Evolutionary conservation across 2,329 filamentous ascomycete species (phyloP), one percentile per base, ranked within the genome.

Genomic region (Neofusicoccum umdonicola): DNA sequence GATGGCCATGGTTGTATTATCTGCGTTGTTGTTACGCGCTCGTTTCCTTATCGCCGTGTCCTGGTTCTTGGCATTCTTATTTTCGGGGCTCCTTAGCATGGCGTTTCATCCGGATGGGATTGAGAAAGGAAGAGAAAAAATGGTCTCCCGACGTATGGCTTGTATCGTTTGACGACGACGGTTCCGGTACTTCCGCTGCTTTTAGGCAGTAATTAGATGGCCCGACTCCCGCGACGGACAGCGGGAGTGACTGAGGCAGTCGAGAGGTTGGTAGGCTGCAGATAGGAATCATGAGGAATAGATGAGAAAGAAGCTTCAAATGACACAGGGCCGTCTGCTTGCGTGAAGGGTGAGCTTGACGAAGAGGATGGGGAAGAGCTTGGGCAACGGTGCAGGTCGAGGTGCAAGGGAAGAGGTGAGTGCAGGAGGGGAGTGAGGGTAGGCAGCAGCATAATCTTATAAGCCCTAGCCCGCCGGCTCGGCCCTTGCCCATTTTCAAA

Each of bases 91-190:
- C 31, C 42, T 60, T 60, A 60, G 56, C 56, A 60, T 47, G 56
- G 56, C 56, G 56, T 60, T 60, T 60, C 11, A 60, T 47, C 41
- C 56, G 56, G 56, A 60, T 47, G 56, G 56, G 56, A 12, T 35
- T 6, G 56, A 60, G 56, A 47, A 60, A 19, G 56, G 42, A 60
- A 60, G 42, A 60, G 56, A 60, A 34, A 60, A 60, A 47, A 47
- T 27, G 56, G 56, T 60, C 56, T 48, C 42, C 56, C 56, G 42
- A 60, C 31, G 56, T 34, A 47, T 60, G 56, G 56, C 17, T 60
- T 37, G 31, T 47, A 19, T 60, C 44, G 42, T 11, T 42, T 31
- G 52, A 58, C 13, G 56, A 47, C 31, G 56, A 39, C 1, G n/a
- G n/a, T 47, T 15, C 27, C 31, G 22, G 1, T 34, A 12, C 39